Evolutionary conservation across 768 basidiomycete genomes (phyloP).

Genomic region (Porphyrellus cyaneotinctus): DNA sequence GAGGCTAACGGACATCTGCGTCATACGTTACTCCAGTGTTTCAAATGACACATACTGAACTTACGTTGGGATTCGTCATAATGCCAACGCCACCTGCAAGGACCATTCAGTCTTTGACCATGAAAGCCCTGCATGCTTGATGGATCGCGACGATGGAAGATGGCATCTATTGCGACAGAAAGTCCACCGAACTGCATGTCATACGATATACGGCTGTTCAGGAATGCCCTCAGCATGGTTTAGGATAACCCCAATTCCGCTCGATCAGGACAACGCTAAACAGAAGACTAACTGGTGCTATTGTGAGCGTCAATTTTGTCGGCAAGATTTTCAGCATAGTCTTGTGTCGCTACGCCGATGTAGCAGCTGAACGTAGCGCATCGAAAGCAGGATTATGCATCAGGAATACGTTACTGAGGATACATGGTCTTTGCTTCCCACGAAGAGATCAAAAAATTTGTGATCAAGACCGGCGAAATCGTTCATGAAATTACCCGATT

Average conservation of each 20-base stretch:
- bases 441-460: constrained; percentile 67
- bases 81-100: constrained; percentile 74
- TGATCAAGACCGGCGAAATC: constrained; percentile 61
- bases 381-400: constrained; percentile 46
- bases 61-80: constrained; percentile 66
- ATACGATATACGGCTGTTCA: constrained; percentile 69
- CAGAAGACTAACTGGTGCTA: constrained; percentile 47
- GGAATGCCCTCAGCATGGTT: constrained; percentile 64
- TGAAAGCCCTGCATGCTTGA: constrained; percentile 63
- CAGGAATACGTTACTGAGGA: constrained; percentile 67
- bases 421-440: constrained; percentile 75
- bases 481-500: constrained; percentile 61
- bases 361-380: constrained; percentile 60
- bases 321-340: constrained; percentile 63
- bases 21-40: background rate
- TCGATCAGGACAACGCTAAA: background rate
- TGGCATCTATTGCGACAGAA: constrained; percentile 69
- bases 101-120: constrained; percentile 64
- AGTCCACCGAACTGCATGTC: constrained; percentile 66
- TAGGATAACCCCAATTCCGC: background rate
- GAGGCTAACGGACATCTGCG: constrained; percentile 64
- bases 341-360: constrained; percentile 65
- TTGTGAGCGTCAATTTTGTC: constrained; percentile 69
- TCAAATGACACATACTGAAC: constrained; percentile 17
- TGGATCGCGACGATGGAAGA: constrained; percentile 66